phyloP scores from a whole-genome alignment of 1,284 basidiomycete species.

The Flammula alnicola region DNA sequence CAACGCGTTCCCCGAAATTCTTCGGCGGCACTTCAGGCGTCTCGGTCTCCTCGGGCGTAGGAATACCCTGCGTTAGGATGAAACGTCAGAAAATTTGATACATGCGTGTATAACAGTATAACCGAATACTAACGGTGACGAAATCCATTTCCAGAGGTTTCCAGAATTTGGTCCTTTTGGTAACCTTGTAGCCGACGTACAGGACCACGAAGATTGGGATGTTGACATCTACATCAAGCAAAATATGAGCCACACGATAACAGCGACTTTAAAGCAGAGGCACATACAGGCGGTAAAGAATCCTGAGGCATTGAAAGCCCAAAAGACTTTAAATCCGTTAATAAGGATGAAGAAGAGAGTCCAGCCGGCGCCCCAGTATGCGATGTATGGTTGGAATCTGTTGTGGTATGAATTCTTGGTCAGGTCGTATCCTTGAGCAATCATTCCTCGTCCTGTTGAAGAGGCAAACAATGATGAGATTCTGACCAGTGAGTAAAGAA shows the following conservation, averaged over 20 bases:
- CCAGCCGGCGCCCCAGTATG: slow-evolving; percentile 59
- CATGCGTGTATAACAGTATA: too few species aligned
- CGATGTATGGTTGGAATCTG: slow-evolving; percentile 58
- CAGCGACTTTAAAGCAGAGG: slow-evolving; percentile 43
- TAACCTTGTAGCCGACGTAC: slow-evolving; percentile 64
- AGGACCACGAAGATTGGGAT: slow-evolving; percentile 61
- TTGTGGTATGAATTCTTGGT: slow-evolving; percentile 61
- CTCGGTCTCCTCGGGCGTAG: slow-evolving; percentile 65
- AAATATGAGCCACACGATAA: background rate
- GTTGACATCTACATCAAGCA: slow-evolving; percentile 48
- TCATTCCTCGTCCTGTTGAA: slow-evolving; percentile 53
- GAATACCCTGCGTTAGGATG: slow-evolving; percentile 49
- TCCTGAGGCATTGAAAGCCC: slow-evolving; percentile 58
- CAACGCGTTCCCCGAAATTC: slow-evolving; percentile 40
- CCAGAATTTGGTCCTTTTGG: slow-evolving; percentile 59
- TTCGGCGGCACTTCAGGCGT: slow-evolving; percentile 42
- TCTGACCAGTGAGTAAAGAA: background rate
- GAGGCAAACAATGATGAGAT: background rate
- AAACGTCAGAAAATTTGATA: slow-evolving; percentile 2
- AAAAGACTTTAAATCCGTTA: slow-evolving; percentile 70
- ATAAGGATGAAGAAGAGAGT: slow-evolving; percentile 64
- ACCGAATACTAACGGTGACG: slow-evolving; percentile 46
- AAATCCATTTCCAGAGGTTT: slow-evolving; percentile 68
- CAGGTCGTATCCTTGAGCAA: slow-evolving; percentile 67
- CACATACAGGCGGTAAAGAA: slow-evolving; percentile 66